Conservation (phyloP, 192 early-diverging fungal genomes). For the Chytriomyces sp. region DNA sequence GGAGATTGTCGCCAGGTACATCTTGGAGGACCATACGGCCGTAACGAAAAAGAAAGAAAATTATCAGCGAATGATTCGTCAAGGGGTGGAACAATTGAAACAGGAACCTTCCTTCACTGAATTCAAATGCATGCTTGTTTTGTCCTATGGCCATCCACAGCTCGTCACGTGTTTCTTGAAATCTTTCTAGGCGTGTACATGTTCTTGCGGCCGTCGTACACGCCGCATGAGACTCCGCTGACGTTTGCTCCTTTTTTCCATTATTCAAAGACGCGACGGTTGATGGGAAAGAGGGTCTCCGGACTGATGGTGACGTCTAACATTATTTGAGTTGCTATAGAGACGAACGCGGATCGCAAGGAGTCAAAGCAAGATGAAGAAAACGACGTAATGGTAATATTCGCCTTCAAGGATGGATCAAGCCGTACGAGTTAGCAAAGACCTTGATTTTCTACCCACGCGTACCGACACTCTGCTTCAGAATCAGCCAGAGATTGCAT, state of each 20-base stretch:
- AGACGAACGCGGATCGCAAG: too few relatives aligned
- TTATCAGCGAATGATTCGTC: not conserved
- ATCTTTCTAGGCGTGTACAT: slow-evolving; percentile 27
- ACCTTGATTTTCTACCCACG: slow-evolving; percentile 16
- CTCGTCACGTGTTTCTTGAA: slow-evolving; percentile 6
- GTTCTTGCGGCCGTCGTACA: slow-evolving; percentile 33
- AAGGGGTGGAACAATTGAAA: not conserved
- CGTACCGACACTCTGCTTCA: too few relatives aligned
- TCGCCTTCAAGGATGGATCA: slow-evolving; percentile 28
- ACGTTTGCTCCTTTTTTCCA: slow-evolving; percentile 16
- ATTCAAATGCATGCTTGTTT: not conserved
- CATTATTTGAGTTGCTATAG: too few relatives aligned
- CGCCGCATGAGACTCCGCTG: slow-evolving; percentile 3
- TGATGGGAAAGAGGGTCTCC: slow-evolving; percentile 21
- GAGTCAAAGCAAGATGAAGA: too few relatives aligned
- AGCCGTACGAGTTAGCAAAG: slow-evolving; percentile 25
- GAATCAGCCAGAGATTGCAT: too few relatives aligned
- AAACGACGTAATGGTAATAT: slow-evolving; percentile 26
- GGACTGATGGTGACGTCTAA: slow-evolving; percentile 30
- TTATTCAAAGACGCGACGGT: slow-evolving; percentile 26
- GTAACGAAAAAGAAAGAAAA: slow-evolving; percentile 2
- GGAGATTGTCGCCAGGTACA: not conserved
- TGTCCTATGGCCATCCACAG: not conserved
- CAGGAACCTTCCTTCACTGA: not conserved
- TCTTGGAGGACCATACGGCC: slow-evolving; percentile 6